Conservation (phyloP, 768 basidiomycete genomes). For the Naematelia encephala region DNA sequence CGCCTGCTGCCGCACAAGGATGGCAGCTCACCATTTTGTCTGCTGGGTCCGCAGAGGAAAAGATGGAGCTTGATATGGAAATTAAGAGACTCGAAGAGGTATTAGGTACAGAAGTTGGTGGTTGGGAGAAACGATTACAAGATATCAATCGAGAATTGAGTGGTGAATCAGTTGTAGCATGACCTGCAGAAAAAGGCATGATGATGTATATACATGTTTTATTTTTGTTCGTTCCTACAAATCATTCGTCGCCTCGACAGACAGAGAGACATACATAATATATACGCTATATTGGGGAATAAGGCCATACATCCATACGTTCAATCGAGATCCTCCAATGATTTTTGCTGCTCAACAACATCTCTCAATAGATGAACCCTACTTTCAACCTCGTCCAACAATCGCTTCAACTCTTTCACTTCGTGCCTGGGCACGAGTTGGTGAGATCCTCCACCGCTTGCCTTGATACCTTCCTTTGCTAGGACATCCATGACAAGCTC, state of each 20-base stretch:
- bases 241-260: no score
- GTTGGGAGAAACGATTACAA: slow-evolving; percentile 67
- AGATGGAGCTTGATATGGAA: slow-evolving; percentile 68
- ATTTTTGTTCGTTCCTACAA: neutral
- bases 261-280: no score
- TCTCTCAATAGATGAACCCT: slow-evolving; percentile 3
- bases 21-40: slow-evolving; percentile 39
- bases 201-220: neutral
- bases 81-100: slow-evolving; percentile 65
- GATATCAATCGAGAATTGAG: slow-evolving; percentile 62
- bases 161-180: slow-evolving; percentile 9
- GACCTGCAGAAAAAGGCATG: neutral
- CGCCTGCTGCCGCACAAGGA: slow-evolving; percentile 35
- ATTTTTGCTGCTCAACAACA: neutral
- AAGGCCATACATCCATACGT: no score
- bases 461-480: slow-evolving; percentile 8
- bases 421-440: slow-evolving; percentile 13
- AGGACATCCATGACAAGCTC: slow-evolving; percentile 26
- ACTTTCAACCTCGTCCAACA: slow-evolving; percentile 32
- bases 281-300: no score
- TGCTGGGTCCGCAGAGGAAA: slow-evolving; percentile 37
- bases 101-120: slow-evolving; percentile 63
- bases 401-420: slow-evolving; percentile 21
- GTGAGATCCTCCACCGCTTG: neutral
- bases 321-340: neutral